phyloP scores from a whole-genome alignment of 2,329 filamentous ascomycete genomes.

The Fusarium sulawesiense region DNA sequence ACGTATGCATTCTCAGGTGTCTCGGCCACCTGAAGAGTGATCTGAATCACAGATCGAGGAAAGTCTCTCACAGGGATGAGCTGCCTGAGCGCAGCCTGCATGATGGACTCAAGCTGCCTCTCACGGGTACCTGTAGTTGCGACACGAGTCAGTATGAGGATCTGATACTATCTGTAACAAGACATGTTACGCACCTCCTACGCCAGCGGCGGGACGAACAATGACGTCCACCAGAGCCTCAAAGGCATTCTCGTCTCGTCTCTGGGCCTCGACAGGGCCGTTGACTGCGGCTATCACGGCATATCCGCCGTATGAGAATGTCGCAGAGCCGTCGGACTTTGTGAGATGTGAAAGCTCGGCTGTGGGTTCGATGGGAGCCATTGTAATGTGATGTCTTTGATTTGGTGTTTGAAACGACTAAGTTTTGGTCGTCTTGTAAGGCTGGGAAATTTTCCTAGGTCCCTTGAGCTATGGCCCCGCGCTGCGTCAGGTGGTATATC shows the following conservation, averaged over 20 bases:
- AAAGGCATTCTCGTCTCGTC: slow-evolving; percentile 90
- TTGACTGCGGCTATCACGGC: slow-evolving; percentile 88
- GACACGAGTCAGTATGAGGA: slow-evolving; percentile 32
- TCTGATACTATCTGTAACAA: slow-evolving; percentile 6
- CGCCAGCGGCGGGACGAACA: slow-evolving; percentile 84
- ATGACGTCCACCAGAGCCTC: slow-evolving; percentile 92
- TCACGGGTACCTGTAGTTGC: slow-evolving; percentile 71
- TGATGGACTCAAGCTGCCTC: slow-evolving; percentile 82
- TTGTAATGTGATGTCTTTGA: slow-evolving; percentile 43
- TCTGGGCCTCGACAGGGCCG: slow-evolving; percentile 89
- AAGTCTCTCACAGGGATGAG: slow-evolving; percentile 80
- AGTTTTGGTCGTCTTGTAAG: slow-evolving; percentile 2
- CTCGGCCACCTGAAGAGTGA: slow-evolving; percentile 81
- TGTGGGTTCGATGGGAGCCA: slow-evolving; percentile 62
- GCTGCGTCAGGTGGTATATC: neutral
- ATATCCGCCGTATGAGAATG: slow-evolving; percentile 80
- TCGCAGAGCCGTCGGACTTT: slow-evolving; percentile 83
- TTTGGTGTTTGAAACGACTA: slow-evolving; percentile 28
- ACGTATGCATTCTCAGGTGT: slow-evolving; percentile 75
- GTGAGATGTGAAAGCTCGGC: slow-evolving; percentile 69
- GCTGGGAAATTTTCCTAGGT: slow-evolving; percentile 35
- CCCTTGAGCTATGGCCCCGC: slow-evolving; percentile 16
- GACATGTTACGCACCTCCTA: slow-evolving; percentile 71
- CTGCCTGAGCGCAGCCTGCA: slow-evolving; percentile 78
- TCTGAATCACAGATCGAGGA: slow-evolving; percentile 80